These are phyloP conservation scores for Saccharomycopsis vini DNA, from an alignment of 805 yeast genomes.

Conservation along the genomic window DNA sequence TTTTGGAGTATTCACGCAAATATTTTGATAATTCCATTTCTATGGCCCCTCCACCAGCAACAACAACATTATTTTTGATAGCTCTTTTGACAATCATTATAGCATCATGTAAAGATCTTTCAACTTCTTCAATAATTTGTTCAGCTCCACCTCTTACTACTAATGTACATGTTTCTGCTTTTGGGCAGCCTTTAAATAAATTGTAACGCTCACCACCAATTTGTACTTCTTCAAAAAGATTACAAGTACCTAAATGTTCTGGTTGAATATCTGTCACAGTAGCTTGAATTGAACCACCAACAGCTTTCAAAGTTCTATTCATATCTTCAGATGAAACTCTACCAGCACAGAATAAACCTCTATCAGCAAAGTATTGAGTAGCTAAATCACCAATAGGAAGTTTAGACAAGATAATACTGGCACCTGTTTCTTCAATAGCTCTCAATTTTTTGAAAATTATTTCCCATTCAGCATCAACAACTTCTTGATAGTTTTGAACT, in stretches of 20 bases:
- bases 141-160: constrained; percentile 96
- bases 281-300: constrained; percentile 84
- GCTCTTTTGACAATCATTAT: constrained; percentile 97
- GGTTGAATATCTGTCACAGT: constrained; percentile 60
- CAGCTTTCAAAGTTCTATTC: constrained; percentile 87
- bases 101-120: constrained; percentile 95
- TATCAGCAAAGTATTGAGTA: constrained; percentile 96
- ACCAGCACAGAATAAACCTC: constrained; percentile 95
- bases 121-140: constrained; percentile 96
- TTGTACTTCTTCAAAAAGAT: constrained; percentile 81
- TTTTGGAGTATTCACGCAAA: constrained; percentile 76
- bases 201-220: constrained; percentile 95
- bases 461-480: constrained; percentile 99
- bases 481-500: constrained; percentile 87
- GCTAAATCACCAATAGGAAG: constrained; percentile 97
- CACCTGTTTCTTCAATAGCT: constrained; percentile 76
- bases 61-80: constrained; percentile 73
- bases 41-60: constrained; percentile 98
- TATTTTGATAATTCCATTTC: constrained; percentile 94
- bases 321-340: constrained; percentile 83
- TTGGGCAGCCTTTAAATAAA: constrained; percentile 85
- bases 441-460: constrained; percentile 81
- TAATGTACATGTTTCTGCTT: constrained; percentile 88
- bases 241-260: constrained; percentile 79
- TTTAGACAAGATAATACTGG: constrained; percentile 85